phyloP scores from a whole-genome alignment of 2,329 filamentous ascomycete genomes.

The Diaporthe velutina region DNA sequence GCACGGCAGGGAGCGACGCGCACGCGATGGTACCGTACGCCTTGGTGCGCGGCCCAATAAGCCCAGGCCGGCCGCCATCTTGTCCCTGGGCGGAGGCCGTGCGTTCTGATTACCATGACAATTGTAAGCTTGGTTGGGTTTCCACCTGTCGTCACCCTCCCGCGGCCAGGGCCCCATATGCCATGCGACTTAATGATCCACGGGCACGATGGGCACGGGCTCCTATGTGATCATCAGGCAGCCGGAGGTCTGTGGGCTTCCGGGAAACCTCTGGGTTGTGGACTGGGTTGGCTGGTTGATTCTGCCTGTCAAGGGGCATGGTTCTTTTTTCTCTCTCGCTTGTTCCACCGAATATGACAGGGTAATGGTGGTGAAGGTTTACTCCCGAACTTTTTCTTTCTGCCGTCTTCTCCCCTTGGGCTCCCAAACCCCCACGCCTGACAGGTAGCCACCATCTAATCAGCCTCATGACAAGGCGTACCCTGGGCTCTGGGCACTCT shows the following conservation, averaged over 20 bases:
- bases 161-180: not conserved
- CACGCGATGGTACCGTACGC: no score
- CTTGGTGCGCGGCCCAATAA: not conserved
- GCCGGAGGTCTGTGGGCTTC: slow-evolving; percentile 19
- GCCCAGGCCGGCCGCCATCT: not conserved
- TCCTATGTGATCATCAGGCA: slow-evolving; percentile 6
- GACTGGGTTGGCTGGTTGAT: not conserved
- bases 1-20: no score
- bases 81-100: slow-evolving; percentile 4
- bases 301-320: not conserved
- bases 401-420: not conserved
- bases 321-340: not conserved
- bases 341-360: not conserved
- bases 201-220: slow-evolving; percentile 9
- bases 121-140: slow-evolving; percentile 8
- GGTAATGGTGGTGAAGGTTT: slow-evolving; percentile 4
- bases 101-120: slow-evolving; percentile 1
- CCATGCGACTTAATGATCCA: not conserved
- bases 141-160: not conserved
- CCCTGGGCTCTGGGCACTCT: not conserved
- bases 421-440: not conserved
- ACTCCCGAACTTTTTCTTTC: no score
- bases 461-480: not conserved
- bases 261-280: not conserved
- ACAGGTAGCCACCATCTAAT: not conserved